phyloP scores from a whole-genome alignment of 1,139 yeast genomes.

The Kurtzmaniella quercitrusa region DNA sequence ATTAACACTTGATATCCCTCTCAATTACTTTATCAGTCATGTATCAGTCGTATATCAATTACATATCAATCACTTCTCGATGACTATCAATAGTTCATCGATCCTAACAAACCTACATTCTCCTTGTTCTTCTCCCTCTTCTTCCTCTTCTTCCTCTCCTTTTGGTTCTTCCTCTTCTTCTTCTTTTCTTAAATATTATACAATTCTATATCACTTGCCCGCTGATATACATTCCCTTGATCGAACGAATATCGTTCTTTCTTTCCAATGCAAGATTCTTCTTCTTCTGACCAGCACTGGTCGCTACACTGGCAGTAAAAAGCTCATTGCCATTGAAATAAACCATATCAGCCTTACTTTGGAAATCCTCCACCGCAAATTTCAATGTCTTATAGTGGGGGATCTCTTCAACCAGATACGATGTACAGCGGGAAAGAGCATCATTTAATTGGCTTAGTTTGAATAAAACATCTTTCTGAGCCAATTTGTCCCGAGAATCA shows the following conservation, averaged over 20 bases:
- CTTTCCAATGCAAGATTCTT: conserved; percentile 33
- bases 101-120: no score
- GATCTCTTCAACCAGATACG: conserved; percentile 29
- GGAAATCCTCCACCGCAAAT: conserved; percentile 32
- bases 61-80: no score
- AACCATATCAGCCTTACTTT: conserved; percentile 32
- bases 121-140: not conserved
- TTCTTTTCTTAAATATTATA: not conserved
- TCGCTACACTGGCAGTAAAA: conserved; percentile 14
- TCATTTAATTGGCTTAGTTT: conserved; percentile 22
- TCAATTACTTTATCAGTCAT: no score
- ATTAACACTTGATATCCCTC: no score
- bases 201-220: conserved; percentile 15
- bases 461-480: conserved; percentile 20
- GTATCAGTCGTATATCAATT: no score
- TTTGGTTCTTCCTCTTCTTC: no score
- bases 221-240: conserved; percentile 44
- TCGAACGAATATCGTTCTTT: conserved; percentile 38
- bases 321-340: conserved; percentile 30
- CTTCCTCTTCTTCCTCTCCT: no score
- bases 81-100: no score
- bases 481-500: conserved; percentile 22
- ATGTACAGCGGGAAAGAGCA: conserved; percentile 21
- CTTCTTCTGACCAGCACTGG: conserved; percentile 14
- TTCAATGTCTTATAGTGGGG: conserved; percentile 30